These are phyloP conservation scores for Microcyclosporella mali DNA, from an alignment of 2,329 filamentous ascomycete genomes.

Conservation along the genomic window DNA sequence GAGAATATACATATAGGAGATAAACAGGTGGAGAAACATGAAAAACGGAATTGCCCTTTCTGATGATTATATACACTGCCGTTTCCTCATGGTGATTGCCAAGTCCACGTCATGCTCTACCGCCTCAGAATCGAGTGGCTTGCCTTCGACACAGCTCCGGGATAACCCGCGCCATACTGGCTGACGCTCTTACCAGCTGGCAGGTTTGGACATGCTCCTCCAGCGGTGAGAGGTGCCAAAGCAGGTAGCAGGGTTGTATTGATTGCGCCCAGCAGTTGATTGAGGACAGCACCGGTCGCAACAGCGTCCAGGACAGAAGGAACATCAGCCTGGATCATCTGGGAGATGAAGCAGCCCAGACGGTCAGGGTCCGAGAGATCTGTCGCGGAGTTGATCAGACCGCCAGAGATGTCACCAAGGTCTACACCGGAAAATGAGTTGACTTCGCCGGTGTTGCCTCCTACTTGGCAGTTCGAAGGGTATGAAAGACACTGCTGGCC, in stretches of 20 bases:
- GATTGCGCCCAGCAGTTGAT: constrained; percentile 8
- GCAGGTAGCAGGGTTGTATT: constrained; percentile 11
- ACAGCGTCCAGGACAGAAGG: constrained; percentile 19
- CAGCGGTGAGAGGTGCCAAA: constrained; percentile 4
- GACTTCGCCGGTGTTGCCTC: constrained; percentile 23
- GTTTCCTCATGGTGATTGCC: too few relatives aligned
- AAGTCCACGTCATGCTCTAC: too few relatives aligned
- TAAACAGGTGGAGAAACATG: too few relatives aligned
- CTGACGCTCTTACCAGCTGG: constrained; percentile 13
- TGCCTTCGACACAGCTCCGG: constrained; percentile 7
- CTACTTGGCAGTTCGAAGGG: constrained; percentile 20
- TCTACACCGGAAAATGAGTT: constrained; percentile 23
- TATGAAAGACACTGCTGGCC: constrained; percentile 23
- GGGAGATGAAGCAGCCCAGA: constrained; percentile 22
- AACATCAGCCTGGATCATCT: constrained; percentile 20
- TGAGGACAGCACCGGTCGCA: constrained; percentile 14
- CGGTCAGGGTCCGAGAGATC: constrained; percentile 21
- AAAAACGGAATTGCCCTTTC: too few relatives aligned
- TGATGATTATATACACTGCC: too few relatives aligned
- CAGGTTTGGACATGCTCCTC: constrained; percentile 15
- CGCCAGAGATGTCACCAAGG: constrained; percentile 21
- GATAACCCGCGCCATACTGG: constrained; percentile 11
- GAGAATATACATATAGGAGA: too few relatives aligned
- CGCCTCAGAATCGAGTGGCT: too few relatives aligned
- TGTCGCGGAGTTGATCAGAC: constrained; percentile 18